phyloP scores from a whole-genome alignment of 495 filamentous ascomycete genomes.

The Hypoxylon trugodes region DNA sequence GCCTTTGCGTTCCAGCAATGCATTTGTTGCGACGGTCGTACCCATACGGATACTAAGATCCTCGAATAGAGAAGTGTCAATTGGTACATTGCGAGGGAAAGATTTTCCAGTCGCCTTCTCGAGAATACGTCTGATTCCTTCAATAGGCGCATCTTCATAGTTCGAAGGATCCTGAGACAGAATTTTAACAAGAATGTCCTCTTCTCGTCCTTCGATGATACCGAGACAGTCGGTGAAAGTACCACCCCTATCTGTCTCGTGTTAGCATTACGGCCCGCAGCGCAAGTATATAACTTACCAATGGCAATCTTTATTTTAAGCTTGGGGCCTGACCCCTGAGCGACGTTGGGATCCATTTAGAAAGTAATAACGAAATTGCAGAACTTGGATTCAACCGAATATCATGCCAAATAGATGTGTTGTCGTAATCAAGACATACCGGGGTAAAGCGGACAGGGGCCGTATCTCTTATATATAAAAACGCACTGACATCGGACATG shows the following conservation, averaged over 20 bases:
- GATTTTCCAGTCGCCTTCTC: conserved; percentile 28
- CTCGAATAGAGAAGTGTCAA: conserved; percentile 47
- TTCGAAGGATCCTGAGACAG: conserved; percentile 59
- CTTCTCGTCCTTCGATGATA: conserved; percentile 53
- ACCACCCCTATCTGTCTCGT: conserved; percentile 61
- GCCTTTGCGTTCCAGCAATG: conserved; percentile 88
- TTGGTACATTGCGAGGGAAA: conserved; percentile 22
- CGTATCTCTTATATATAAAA: background rate
- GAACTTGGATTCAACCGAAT: too few relatives aligned
- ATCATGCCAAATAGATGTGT: too few relatives aligned
- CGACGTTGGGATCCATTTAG: background rate
- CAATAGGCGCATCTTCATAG: conserved; percentile 61
- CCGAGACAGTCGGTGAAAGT: conserved; percentile 73
- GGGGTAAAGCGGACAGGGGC: too few relatives aligned
- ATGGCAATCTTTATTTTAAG: conserved; percentile 11
- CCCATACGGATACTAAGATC: conserved; percentile 77
- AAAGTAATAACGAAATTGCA: background rate
- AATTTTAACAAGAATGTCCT: conserved; percentile 60
- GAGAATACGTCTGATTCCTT: conserved; percentile 48
- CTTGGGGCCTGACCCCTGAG: background rate
- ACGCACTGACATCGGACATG: background rate
- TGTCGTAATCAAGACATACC: too few relatives aligned
- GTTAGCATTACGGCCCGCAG: background rate
- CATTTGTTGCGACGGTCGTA: conserved; percentile 87
- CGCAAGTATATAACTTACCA: background rate